phyloP scores from a whole-genome alignment of 2,329 filamentous ascomycete genomes.

The Diaporthe sp. region DNA sequence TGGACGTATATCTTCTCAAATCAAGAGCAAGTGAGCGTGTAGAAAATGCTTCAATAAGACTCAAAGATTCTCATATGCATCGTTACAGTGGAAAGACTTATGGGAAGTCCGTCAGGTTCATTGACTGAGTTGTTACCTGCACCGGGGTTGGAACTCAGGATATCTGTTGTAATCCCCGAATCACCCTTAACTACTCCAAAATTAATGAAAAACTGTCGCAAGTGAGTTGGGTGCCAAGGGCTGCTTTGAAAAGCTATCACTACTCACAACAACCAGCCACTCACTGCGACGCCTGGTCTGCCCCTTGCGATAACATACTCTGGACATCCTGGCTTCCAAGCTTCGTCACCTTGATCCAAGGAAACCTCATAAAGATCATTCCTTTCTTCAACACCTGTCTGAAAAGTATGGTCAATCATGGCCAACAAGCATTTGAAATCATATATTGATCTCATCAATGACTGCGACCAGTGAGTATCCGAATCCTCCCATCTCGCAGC shows the following conservation, averaged over 20 bases:
- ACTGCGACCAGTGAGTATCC: not conserved
- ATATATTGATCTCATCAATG: not conserved
- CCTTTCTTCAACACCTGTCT: too few species aligned
- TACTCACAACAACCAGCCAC: not conserved
- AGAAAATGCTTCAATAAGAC: conserved; percentile 29
- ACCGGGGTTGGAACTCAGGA: conserved; percentile 48
- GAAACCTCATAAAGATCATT: too few species aligned
- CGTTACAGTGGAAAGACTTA: not conserved
- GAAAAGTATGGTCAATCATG: not conserved
- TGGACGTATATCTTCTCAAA: not conserved
- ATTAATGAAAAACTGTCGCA: not conserved
- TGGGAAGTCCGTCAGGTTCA: not conserved
- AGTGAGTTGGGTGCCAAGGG: not conserved
- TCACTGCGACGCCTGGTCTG: not conserved
- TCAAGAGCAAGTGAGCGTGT: not conserved
- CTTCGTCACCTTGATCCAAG: not conserved
- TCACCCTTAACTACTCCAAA: not conserved
- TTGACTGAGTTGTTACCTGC: conserved; percentile 37
- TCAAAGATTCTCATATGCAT: not conserved
- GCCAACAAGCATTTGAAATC: not conserved
- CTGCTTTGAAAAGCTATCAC: not conserved
- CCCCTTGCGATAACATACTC: not conserved
- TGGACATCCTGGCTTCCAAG: not conserved
- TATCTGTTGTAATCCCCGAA: too few species aligned
- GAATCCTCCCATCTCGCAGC: not conserved